Percentiles rank a stretch among this genome's conserved stretches.
Conservation (phyloP, 257 asterid genomes). For the Capsicum rhomboideum region DNA sequence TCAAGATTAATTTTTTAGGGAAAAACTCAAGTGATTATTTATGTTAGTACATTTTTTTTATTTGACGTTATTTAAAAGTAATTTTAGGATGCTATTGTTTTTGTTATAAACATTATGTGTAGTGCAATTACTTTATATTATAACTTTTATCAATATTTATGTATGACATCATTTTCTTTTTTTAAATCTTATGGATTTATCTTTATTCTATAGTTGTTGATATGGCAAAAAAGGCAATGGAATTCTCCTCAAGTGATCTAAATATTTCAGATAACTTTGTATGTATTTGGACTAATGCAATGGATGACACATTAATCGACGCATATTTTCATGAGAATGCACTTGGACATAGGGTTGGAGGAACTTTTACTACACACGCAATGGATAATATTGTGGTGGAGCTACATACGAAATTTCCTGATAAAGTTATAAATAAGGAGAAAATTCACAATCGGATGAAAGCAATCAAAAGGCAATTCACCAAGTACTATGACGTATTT, state of each 20-base stretch:
- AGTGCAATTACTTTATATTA: neutral
- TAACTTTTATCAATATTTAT: too few species aligned
- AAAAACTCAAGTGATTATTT: too few species aligned
- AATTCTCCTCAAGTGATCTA: neutral
- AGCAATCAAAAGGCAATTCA: neutral
- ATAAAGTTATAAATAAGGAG: neutral
- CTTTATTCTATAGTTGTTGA: neutral
- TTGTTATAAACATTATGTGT: too few species aligned
- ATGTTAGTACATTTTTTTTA: too few species aligned
- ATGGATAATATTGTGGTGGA: neutral
- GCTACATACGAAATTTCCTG: neutral
- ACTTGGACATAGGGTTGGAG: neutral
- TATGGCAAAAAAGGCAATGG: too few species aligned
- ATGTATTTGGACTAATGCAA: neutral
- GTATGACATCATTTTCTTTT: too few species aligned
- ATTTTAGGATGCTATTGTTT: neutral
- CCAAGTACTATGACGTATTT: neutral
- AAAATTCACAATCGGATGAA: neutral
- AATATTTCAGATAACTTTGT: neutral
- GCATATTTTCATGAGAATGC: neutral
- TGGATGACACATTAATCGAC: neutral
- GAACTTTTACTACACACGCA: neutral
- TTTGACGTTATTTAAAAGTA: neutral
- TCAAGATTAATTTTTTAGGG: neutral
- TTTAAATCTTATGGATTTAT: neutral